Evolutionary conservation across 441 rosid genomes (phyloP).

Genomic region (Aleurites moluccanus): DNA sequence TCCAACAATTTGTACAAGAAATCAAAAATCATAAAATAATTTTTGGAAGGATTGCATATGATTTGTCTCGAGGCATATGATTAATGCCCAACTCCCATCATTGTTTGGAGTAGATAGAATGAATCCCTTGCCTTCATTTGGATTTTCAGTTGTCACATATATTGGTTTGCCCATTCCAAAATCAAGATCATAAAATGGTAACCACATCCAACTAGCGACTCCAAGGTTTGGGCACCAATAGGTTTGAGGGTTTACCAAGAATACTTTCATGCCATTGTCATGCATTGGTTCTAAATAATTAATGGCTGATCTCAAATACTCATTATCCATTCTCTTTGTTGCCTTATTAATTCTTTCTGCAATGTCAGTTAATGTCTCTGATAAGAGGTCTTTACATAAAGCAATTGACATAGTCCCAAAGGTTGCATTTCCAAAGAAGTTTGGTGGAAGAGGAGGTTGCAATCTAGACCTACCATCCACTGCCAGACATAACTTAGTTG

Average conservation of each 20-base stretch:
- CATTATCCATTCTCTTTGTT: conserved; percentile 26
- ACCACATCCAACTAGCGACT: conserved; percentile 14
- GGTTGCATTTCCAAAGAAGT: conserved; percentile 45
- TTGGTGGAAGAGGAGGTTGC: conserved; percentile 18
- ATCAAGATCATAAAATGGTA: conserved; percentile 34
- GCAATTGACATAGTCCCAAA: conserved; percentile 29
- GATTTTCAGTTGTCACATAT: conserved; percentile 17
- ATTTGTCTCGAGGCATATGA: conserved; percentile 23
- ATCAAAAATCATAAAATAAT: conserved; percentile 19
- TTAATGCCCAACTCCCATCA: conserved; percentile 26
- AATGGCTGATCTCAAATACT: conserved; percentile 40
- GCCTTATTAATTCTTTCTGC: conserved; percentile 26
- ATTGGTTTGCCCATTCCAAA: conserved; percentile 44
- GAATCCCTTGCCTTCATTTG: conserved; percentile 26
- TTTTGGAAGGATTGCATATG: conserved; percentile 31
- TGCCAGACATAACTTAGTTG: conserved; percentile 34
- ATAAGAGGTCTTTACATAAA: conserved; percentile 20
- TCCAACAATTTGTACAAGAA: too few relatives aligned
- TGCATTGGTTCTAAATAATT: conserved; percentile 24
- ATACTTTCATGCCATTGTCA: conserved; percentile 15
- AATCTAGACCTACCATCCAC: too few relatives aligned
- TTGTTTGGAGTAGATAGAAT: conserved; percentile 20
- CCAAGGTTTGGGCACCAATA: conserved; percentile 33
- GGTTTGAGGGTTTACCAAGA: conserved; percentile 1
- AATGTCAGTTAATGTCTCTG: conserved; percentile 23